phyloP scores from a whole-genome alignment of 1,284 basidiomycete genomes.

The Clitocybe nebularis region DNA sequence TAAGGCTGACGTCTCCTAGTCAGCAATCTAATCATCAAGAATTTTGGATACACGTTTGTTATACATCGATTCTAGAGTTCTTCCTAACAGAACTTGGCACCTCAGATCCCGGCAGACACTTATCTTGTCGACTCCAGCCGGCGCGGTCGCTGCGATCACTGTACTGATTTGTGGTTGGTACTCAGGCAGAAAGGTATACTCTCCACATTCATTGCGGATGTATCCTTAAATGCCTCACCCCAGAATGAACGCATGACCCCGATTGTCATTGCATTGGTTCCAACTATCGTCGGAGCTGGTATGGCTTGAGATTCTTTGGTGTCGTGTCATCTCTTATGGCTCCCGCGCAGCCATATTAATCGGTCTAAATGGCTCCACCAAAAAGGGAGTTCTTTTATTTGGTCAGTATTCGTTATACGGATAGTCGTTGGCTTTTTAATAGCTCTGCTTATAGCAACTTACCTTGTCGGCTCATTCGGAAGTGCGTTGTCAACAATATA shows the following conservation, averaged over 20 bases:
- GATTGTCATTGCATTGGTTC: slow-evolving; percentile 56
- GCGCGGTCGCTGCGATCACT: slow-evolving; percentile 44
- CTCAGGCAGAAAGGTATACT: slow-evolving; percentile 53
- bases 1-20: slow-evolving; percentile 29
- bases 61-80: neutral
- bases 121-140: slow-evolving; percentile 60
- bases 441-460: slow-evolving; percentile 42
- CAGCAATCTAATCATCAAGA: slow-evolving; percentile 59
- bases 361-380: slow-evolving; percentile 44
- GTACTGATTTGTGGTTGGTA: slow-evolving; percentile 59
- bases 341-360: slow-evolving; percentile 46
- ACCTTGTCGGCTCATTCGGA: slow-evolving; percentile 58
- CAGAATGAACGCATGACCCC: slow-evolving; percentile 63
- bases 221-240: neutral
- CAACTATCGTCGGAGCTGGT: slow-evolving; percentile 59
- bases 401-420: slow-evolving; percentile 30
- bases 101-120: slow-evolving; percentile 60
- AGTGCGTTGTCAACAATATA: slow-evolving; percentile 60
- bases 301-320: slow-evolving; percentile 3
- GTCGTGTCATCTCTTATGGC: neutral
- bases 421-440: neutral
- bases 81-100: neutral
- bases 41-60: slow-evolving; percentile 62
- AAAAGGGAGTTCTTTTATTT: slow-evolving; percentile 56
- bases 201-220: neutral